These are phyloP conservation scores for Graphiopsis chlorocephala DNA, from an alignment of 2,329 filamentous ascomycete species.

Conservation along the genomic window DNA sequence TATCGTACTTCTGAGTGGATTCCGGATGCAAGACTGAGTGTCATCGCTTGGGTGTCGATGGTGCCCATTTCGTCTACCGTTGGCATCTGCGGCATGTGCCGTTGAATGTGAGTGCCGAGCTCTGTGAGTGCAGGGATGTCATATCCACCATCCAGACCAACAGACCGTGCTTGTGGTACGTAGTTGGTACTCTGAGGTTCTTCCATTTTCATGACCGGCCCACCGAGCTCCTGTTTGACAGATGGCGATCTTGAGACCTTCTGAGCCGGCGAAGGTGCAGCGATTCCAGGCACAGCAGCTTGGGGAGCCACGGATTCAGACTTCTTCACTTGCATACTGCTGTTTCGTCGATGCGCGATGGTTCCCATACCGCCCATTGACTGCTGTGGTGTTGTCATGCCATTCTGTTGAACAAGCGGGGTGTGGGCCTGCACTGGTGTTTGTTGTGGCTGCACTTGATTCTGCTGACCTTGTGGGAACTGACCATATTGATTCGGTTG, in stretches of 20 bases:
- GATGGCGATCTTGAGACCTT: slow-evolving; percentile 30
- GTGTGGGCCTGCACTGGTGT: slow-evolving; percentile 48
- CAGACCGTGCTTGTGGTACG: slow-evolving; percentile 24
- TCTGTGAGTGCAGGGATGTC: slow-evolving; percentile 63
- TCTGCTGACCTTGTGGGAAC: slow-evolving; percentile 19
- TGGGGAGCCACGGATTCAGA: slow-evolving; percentile 30
- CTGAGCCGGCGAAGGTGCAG: slow-evolving; percentile 30
- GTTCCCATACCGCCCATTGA: slow-evolving; percentile 35
- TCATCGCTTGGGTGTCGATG: slow-evolving; percentile 87
- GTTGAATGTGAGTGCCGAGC: slow-evolving; percentile 64
- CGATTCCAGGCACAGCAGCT: slow-evolving; percentile 17
- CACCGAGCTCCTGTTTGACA: slow-evolving; percentile 28
- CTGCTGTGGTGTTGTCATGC: slow-evolving; percentile 45
- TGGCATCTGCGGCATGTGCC: slow-evolving; percentile 72
- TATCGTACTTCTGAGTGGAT: slow-evolving; percentile 86
- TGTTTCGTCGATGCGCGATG: slow-evolving; percentile 33
- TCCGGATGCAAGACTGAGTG: slow-evolving; percentile 83
- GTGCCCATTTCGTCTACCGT: slow-evolving; percentile 74
- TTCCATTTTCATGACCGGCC: slow-evolving; percentile 33
- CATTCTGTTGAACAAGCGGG: slow-evolving; percentile 45
- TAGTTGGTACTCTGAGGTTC: slow-evolving; percentile 34
- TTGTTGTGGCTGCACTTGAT: slow-evolving; percentile 32
- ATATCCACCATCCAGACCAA: slow-evolving; percentile 61
- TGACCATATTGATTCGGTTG: slow-evolving; percentile 25
- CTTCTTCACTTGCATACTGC: slow-evolving; percentile 25